Evolutionary conservation across 257 asterid genomes (phyloP).

Genomic region (Orobanche coerulescens): DNA sequence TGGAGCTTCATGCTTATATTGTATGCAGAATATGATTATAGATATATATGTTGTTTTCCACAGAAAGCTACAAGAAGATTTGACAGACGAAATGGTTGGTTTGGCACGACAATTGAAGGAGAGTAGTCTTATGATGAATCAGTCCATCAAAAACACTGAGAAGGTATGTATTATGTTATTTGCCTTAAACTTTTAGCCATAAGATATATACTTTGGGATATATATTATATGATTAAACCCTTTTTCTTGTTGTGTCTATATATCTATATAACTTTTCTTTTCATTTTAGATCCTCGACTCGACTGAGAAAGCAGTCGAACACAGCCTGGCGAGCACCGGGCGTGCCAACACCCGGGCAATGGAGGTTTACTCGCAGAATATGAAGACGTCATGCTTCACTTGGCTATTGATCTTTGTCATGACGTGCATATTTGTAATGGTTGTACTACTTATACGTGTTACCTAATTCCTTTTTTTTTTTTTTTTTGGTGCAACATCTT

Average conservation of each 20-base stretch:
- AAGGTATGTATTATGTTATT: conserved; percentile 33
- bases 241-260: neutral
- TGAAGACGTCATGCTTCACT: conserved; percentile 67
- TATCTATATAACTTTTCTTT: neutral
- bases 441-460: conserved; percentile 75
- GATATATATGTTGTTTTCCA: conserved; percentile 1
- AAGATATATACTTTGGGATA: neutral
- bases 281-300: conserved; percentile 69
- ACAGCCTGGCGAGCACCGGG: conserved; percentile 81
- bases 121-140: conserved; percentile 76
- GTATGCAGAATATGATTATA: neutral
- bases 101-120: conserved; percentile 87
- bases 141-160: conserved; percentile 75
- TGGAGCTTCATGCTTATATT: conserved; percentile 7
- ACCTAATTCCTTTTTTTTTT: conserved; percentile 29
- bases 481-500: no score
- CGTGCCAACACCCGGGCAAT: conserved; percentile 60
- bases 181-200: neutral
- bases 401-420: conserved; percentile 67
- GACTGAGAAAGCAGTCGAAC: conserved; percentile 82
- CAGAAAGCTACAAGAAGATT: conserved; percentile 88
- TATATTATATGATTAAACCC: neutral
- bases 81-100: conserved; percentile 89
- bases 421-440: conserved; percentile 73
- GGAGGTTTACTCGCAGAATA: conserved; percentile 60